Evolutionary conservation across 305 asterid genomes (phyloP).

Genomic region (Solanum hybrid): DNA sequence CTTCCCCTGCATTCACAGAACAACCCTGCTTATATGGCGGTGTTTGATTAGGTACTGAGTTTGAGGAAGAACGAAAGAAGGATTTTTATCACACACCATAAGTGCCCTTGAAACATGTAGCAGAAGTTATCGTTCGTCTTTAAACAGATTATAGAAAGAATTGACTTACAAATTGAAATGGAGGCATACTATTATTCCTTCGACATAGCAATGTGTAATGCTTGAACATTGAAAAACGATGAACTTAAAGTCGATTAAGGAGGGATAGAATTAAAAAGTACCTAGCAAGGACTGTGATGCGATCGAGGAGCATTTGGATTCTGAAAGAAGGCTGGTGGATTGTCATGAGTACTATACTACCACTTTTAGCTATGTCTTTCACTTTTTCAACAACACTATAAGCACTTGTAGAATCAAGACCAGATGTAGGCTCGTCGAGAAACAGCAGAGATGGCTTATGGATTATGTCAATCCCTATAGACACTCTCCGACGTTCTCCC

Average conservation of each 20-base stretch:
- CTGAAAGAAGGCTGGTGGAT: conserved; percentile 86
- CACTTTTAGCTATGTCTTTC: conserved; percentile 68
- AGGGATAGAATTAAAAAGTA: conserved; percentile 3
- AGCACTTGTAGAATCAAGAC: conserved; percentile 87
- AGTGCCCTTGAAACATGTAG: neutral
- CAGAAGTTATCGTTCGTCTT: neutral
- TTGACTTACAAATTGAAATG: neutral
- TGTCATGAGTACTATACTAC: conserved; percentile 79
- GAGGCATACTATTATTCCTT: neutral
- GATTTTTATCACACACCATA: neutral
- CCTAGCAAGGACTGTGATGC: conserved; percentile 75
- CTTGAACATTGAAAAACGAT: neutral
- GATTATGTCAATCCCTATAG: conserved; percentile 80
- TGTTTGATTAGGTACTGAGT: neutral
- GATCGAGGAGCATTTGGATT: conserved; percentile 73
- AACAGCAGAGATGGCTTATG: conserved; percentile 82
- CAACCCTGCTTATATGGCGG: neutral
- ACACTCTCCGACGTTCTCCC: conserved; percentile 76
- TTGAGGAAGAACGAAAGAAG: neutral
- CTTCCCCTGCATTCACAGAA: conserved; percentile 52
- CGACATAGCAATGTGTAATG: neutral
- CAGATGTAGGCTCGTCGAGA: conserved; percentile 87
- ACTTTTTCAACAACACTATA: conserved; percentile 79
- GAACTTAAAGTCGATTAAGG: neutral
- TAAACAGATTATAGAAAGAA: neutral